A percentile compares a stretch with the other conserved stretches of the same genome.
Evolutionary conservation across 768 basidiomycete genomes (phyloP).

Genomic region (Lactarius hatsudake): DNA sequence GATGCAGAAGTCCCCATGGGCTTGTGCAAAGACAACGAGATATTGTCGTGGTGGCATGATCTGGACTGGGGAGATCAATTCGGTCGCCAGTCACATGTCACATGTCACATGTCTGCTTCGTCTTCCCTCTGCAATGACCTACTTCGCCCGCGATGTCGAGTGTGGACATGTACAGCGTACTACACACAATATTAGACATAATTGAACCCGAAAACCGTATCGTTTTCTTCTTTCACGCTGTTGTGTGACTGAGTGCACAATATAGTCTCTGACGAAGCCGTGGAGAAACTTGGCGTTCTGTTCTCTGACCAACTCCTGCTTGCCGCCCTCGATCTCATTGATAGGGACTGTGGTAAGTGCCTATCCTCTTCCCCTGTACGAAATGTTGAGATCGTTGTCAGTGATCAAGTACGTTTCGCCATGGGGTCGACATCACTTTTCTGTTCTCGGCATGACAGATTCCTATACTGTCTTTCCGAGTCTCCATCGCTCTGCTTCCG

Average conservation of each 20-base stretch:
- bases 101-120: neutral
- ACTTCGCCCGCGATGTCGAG: slow-evolving; percentile 3
- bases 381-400: slow-evolving; percentile 28
- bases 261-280: slow-evolving; percentile 48
- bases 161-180: slow-evolving; percentile 12
- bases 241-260: neutral
- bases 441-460: slow-evolving; percentile 64
- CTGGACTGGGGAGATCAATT: no score
- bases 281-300: slow-evolving; percentile 55
- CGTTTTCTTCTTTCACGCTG: slow-evolving; percentile 7
- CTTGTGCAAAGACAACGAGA: slow-evolving; percentile 77
- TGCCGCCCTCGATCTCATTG: slow-evolving; percentile 75
- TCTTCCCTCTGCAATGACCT: neutral
- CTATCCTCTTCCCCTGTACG: neutral
- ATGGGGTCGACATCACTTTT: slow-evolving; percentile 59
- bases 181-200: slow-evolving; percentile 30
- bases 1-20: slow-evolving; percentile 76
- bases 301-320: slow-evolving; percentile 63
- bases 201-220: slow-evolving; percentile 36
- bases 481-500: slow-evolving; percentile 41
- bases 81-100: no score
- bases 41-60: slow-evolving; percentile 36
- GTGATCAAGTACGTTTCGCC: slow-evolving; percentile 60
- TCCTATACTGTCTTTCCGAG: slow-evolving; percentile 57
- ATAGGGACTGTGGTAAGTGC: slow-evolving; percentile 59